Percentiles rank a stretch among this genome's conserved stretches.
These are phyloP conservation scores for Pseudocercospora musae DNA, from an alignment of 2,329 filamentous ascomycete genomes.

Conservation along the genomic window DNA sequence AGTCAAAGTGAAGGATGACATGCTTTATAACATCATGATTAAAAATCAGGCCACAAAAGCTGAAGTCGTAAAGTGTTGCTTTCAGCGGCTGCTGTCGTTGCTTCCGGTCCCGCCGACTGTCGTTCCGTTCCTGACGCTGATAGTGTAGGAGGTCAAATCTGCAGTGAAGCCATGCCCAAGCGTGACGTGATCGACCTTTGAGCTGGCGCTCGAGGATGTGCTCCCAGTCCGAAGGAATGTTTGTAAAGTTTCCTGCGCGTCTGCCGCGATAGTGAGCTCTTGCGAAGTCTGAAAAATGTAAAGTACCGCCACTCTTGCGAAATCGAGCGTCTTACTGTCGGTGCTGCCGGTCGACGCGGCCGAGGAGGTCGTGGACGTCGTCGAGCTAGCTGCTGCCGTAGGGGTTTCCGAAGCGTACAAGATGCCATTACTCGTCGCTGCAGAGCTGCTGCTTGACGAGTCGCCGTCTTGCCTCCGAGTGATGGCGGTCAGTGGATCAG, in stretches of 20 bases:
- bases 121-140: slow-evolving; percentile 28
- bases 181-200: slow-evolving; percentile 25
- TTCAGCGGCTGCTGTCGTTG: slow-evolving; percentile 1
- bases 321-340: slow-evolving; percentile 39
- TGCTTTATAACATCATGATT: neutral
- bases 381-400: slow-evolving; percentile 13
- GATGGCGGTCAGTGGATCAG: neutral
- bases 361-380: slow-evolving; percentile 16
- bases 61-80: slow-evolving; percentile 7
- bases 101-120: slow-evolving; percentile 21
- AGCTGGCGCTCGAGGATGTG: slow-evolving; percentile 16
- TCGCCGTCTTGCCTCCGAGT: slow-evolving; percentile 12
- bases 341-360: slow-evolving; percentile 10
- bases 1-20: neutral
- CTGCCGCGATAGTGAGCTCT: slow-evolving; percentile 40
- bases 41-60: neutral
- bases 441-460: neutral
- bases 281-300: slow-evolving; percentile 44
- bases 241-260: slow-evolving; percentile 44
- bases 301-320: slow-evolving; percentile 46
- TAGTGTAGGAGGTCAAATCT: slow-evolving; percentile 19
- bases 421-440: slow-evolving; percentile 33
- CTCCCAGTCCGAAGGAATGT: slow-evolving; percentile 29
- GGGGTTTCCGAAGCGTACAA: slow-evolving; percentile 27
- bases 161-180: slow-evolving; percentile 30